Conservation (phyloP, 2,329 filamentous ascomycete genomes). For the Bipolaris oryzae region DNA sequence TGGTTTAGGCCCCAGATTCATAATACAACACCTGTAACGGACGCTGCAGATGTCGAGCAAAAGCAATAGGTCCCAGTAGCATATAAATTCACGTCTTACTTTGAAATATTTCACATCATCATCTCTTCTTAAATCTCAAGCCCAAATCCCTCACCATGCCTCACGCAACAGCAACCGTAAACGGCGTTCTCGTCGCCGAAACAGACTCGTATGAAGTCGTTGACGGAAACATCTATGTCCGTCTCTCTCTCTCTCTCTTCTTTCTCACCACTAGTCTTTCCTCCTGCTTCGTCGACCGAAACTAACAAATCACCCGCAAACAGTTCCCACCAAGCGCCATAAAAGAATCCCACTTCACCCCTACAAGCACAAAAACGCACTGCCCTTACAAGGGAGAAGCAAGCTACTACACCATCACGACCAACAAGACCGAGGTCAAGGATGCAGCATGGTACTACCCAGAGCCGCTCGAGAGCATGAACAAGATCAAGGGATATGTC, state of each 20-base stretch:
- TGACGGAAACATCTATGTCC: slow-evolving; percentile 64
- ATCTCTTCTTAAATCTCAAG: background rate
- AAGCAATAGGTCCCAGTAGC: background rate
- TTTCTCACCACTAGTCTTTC: no score
- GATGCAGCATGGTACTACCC: slow-evolving; percentile 67
- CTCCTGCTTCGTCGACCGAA: no score
- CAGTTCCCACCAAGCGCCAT: slow-evolving; percentile 52
- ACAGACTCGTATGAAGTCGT: slow-evolving; percentile 60
- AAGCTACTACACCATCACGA: slow-evolving; percentile 61
- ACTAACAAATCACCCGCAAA: slow-evolving; percentile 3
- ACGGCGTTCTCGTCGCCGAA: slow-evolving; percentile 59
- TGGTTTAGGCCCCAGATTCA: slow-evolving; percentile 6
- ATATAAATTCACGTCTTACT: no score
- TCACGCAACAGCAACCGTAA: slow-evolving; percentile 55
- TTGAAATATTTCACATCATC: no score
- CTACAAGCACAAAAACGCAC: slow-evolving; percentile 55
- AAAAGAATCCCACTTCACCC: slow-evolving; percentile 51
- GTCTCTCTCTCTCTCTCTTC: background rate
- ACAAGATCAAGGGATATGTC: slow-evolving; percentile 61
- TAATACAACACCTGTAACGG: background rate
- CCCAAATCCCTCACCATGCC: slow-evolving; percentile 27
- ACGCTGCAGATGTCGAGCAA: background rate
- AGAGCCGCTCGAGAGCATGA: slow-evolving; percentile 55
- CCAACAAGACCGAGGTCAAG: slow-evolving; percentile 55
- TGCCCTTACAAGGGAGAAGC: slow-evolving; percentile 66